Evolutionary conservation across 2,329 filamentous ascomycete species (phyloP).

Genomic region (Parastagonospora nodorum): DNA sequence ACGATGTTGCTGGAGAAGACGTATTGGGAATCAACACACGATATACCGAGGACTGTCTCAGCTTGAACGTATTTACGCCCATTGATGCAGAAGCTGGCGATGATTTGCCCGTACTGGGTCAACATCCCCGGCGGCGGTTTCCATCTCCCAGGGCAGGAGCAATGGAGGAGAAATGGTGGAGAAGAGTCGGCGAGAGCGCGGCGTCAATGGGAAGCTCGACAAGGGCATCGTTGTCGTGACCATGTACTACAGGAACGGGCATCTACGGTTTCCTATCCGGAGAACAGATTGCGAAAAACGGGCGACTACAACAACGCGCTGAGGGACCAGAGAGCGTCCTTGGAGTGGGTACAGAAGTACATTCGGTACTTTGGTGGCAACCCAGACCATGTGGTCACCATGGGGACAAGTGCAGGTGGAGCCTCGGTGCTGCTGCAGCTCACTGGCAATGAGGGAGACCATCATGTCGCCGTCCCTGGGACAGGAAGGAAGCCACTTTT

Average conservation of each 20-base stretch:
- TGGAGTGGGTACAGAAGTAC: constrained; percentile 51
- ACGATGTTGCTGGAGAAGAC: constrained; percentile 33
- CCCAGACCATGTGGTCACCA: constrained; percentile 53
- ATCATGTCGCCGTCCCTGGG: constrained; percentile 31
- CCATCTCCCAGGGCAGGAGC: constrained; percentile 42
- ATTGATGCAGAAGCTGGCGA: constrained; percentile 39
- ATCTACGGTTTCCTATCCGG: constrained; percentile 54
- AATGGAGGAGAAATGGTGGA: constrained; percentile 39
- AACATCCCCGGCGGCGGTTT: constrained; percentile 55
- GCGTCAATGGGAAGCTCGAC: constrained; percentile 31
- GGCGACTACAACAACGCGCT: constrained; percentile 45
- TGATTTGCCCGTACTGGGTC: constrained; percentile 45
- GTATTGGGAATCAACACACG: constrained; percentile 32
- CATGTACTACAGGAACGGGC: constrained; percentile 44
- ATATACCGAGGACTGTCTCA: constrained; percentile 50
- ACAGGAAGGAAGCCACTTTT: constrained; percentile 35
- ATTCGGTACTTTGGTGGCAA: constrained; percentile 53
- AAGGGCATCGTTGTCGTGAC: constrained; percentile 41
- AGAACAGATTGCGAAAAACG: constrained; percentile 44
- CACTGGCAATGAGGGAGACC: constrained; percentile 37
- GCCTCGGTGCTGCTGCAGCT: constrained; percentile 38
- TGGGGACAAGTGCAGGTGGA: constrained; percentile 45
- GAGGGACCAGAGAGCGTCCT: constrained; percentile 45
- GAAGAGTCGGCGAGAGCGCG: constrained; percentile 34
- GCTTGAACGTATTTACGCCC: constrained; percentile 44